Evolutionary conservation across 306 rosid species (phyloP).

Genomic region (Calophaca sinica): DNA sequence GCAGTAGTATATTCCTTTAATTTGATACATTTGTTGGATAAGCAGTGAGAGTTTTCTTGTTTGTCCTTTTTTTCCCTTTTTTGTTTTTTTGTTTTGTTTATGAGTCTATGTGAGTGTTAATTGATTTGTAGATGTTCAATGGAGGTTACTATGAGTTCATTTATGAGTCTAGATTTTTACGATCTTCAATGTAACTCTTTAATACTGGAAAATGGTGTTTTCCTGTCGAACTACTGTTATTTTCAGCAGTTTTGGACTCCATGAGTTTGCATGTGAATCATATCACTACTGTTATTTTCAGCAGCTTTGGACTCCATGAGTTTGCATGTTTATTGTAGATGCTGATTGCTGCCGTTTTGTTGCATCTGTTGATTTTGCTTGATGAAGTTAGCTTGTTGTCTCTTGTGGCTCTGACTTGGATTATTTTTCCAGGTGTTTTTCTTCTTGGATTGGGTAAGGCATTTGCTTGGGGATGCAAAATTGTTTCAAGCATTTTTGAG

Average conservation of each 20-base stretch:
- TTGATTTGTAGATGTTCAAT: conserved; percentile 19
- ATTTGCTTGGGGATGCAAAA: conserved; percentile 76
- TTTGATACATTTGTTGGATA: too few species aligned
- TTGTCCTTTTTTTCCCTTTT: too few species aligned
- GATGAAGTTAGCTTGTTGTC: conserved; percentile 26
- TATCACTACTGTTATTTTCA: too few species aligned
- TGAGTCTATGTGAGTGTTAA: conserved; percentile 76
- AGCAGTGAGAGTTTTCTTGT: too few species aligned
- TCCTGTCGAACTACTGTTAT: neutral
- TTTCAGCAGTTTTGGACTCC: neutral
- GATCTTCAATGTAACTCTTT: neutral
- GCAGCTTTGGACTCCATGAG: too few species aligned
- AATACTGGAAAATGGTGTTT: neutral
- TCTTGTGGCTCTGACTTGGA: conserved; percentile 40
- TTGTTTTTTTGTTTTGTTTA: too few species aligned
- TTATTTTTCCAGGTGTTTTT: conserved; percentile 71
- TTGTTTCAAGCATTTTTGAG: conserved; percentile 89
- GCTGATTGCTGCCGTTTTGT: neutral
- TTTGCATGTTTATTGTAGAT: neutral
- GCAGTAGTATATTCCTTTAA: too few species aligned
- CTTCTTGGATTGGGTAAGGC: conserved; percentile 96
- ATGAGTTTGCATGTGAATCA: conserved; percentile 1
- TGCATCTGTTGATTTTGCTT: conserved; percentile 27
- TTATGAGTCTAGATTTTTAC: conserved; percentile 11
- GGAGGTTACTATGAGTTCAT: conserved; percentile 3